phyloP scores from a whole-genome alignment of 2,329 filamentous ascomycete species.

The Cyanodermella asteris region DNA sequence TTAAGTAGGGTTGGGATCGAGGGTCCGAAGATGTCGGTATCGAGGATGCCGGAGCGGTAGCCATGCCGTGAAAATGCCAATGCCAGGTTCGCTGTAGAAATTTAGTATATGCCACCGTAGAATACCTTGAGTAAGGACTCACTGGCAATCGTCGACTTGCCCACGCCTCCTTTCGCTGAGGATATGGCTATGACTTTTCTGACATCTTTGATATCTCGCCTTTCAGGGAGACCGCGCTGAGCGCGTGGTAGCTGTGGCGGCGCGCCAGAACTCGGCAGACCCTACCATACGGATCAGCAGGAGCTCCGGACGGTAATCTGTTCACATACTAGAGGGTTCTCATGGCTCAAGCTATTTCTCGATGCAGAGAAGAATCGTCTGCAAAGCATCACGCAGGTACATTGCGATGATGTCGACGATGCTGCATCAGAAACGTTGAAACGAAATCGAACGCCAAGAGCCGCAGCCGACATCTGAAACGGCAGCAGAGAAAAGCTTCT shows the following conservation, averaged over 20 bases:
- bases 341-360: constrained; percentile 42
- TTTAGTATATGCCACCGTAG: background rate
- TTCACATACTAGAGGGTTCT: constrained; percentile 55
- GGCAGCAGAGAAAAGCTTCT: too few relatives aligned
- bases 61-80: constrained; percentile 67
- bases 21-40: constrained; percentile 92
- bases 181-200: constrained; percentile 89
- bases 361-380: constrained; percentile 31
- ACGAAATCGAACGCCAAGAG: too few relatives aligned
- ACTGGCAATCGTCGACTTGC: constrained; percentile 86
- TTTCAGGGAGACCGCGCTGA: constrained; percentile 61
- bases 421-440: too few relatives aligned
- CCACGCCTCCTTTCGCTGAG: constrained; percentile 93
- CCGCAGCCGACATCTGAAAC: too few relatives aligned
- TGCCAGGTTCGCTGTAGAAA: constrained; percentile 44
- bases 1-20: constrained; percentile 81
- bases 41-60: constrained; percentile 65
- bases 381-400: background rate
- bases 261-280: constrained; percentile 29
- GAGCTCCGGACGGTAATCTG: constrained; percentile 1
- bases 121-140: too few relatives aligned
- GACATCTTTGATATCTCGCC: constrained; percentile 62
- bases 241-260: constrained; percentile 47
- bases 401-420: too few relatives aligned
- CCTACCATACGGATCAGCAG: constrained; percentile 28